A percentile compares a stretch with the other conserved stretches of the same genome.
Conservation (phyloP, 257 asterid genomes). For the Solanum clarkiae region DNA sequence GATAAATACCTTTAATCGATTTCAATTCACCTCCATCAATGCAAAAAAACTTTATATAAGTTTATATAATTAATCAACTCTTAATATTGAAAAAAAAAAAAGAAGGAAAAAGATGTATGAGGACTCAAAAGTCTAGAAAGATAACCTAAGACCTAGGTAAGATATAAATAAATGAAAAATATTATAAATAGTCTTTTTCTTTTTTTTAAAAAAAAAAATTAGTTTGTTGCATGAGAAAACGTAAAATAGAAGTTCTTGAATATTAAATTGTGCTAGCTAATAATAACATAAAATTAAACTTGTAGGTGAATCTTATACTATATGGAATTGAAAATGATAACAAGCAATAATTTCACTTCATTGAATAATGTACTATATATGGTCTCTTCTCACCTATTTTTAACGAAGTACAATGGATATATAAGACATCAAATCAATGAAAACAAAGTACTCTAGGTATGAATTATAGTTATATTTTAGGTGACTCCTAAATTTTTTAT, state of each 20-base stretch:
- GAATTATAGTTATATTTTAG: too few species aligned
- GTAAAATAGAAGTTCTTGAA: neutral
- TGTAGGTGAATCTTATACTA: neutral
- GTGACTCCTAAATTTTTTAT: too few species aligned
- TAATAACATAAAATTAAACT: neutral
- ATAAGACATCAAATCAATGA: neutral
- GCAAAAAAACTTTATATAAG: too few species aligned
- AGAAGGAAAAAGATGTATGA: too few species aligned
- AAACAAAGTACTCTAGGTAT: too few species aligned
- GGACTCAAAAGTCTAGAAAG: neutral
- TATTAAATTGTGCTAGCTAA: neutral
- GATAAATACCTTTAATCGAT: too few species aligned
- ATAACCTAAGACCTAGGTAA: neutral
- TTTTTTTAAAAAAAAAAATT: neutral
- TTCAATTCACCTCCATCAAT: too few species aligned
- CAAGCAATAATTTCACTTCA: conserved; percentile 11
- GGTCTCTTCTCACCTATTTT: neutral
- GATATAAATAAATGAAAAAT: neutral
- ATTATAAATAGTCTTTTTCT: neutral
- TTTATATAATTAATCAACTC: too few species aligned
- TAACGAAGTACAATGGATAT: neutral
- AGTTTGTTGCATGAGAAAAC: neutral
- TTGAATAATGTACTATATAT: neutral
- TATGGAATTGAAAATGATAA: neutral
- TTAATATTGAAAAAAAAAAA: too few species aligned